Evolutionary conservation across 2,329 filamentous ascomycete genomes (phyloP).

Genomic region (Cryphonectria radicalis): DNA sequence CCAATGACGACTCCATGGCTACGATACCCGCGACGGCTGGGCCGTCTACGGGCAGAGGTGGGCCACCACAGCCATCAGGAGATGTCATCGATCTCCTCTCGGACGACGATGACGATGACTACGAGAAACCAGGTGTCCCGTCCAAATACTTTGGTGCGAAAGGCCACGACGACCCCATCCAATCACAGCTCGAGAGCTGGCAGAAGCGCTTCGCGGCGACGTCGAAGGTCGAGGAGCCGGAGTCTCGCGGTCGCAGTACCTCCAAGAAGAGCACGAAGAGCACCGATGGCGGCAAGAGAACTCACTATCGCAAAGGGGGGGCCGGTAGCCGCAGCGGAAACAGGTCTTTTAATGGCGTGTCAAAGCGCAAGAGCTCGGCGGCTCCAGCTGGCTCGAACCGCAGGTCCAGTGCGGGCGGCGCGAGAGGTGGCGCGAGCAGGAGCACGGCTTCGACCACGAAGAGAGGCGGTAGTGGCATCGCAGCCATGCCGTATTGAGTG

Average conservation of each 20-base stretch:
- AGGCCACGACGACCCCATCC: slow-evolving; percentile 19
- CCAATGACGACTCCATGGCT: slow-evolving; percentile 28
- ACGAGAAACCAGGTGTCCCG: slow-evolving; percentile 39
- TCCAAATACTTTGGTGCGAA: slow-evolving; percentile 53
- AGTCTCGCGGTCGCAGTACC: slow-evolving; percentile 31
- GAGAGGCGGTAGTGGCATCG: slow-evolving; percentile 21
- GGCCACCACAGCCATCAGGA: slow-evolving; percentile 34
- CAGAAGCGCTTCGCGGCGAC: slow-evolving; percentile 35
- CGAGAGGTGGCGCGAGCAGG: slow-evolving; percentile 18
- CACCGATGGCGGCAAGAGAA: slow-evolving; percentile 27
- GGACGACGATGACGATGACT: slow-evolving; percentile 43
- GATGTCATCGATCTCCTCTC: slow-evolving; percentile 62
- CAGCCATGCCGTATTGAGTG: slow-evolving; percentile 24
- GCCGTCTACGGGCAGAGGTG: slow-evolving; percentile 13
- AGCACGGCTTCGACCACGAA: slow-evolving; percentile 13
- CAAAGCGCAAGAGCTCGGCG: slow-evolving; percentile 31
- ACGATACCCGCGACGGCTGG: slow-evolving; percentile 26
- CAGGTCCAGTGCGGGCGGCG: slow-evolving; percentile 19
- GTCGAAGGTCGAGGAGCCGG: slow-evolving; percentile 32
- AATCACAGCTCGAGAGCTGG: slow-evolving; percentile 36
- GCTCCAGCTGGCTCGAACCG: background rate
- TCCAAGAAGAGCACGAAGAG: slow-evolving; percentile 25
- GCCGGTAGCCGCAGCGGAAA: slow-evolving; percentile 27
- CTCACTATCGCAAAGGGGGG: slow-evolving; percentile 28
- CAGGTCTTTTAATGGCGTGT: slow-evolving; percentile 31